Evolutionary conservation across 148 eudicot species (phyloP).

Genomic region (Vaccinium macrocarpon): DNA sequence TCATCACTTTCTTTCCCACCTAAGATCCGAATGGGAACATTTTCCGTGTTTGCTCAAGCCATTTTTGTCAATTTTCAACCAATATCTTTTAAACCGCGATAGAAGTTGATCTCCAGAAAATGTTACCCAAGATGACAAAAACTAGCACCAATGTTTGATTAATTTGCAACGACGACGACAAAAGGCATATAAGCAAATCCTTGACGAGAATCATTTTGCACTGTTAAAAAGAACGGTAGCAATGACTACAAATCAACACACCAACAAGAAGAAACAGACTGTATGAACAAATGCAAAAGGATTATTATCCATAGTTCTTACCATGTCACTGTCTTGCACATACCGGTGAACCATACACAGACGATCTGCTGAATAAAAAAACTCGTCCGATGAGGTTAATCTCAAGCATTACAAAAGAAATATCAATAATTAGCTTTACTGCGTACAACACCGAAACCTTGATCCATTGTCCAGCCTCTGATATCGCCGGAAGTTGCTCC

Average conservation of each 20-base stretch:
- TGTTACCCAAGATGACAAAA: background rate
- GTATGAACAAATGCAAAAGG: background rate
- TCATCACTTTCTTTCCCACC: background rate
- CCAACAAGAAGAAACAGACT: background rate
- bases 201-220: background rate
- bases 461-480: background rate
- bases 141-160: background rate
- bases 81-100: background rate
- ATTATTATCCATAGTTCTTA: background rate
- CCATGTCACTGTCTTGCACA: background rate
- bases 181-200: background rate
- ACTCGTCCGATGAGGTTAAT: background rate
- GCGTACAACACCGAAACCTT: background rate
- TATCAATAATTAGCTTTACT: background rate
- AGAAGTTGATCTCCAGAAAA: background rate
- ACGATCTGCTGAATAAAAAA: background rate
- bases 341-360: background rate
- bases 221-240: background rate
- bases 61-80: background rate
- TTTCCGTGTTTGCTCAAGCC: background rate
- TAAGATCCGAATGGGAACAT: background rate
- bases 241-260: background rate
- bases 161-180: background rate
- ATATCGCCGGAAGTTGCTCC: background rate
- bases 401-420: background rate